Evolutionary conservation across 257 asterid species (phyloP), one percentile per base, ranked within the genome.

Genomic region (Knoxia roxburghii): DNA sequence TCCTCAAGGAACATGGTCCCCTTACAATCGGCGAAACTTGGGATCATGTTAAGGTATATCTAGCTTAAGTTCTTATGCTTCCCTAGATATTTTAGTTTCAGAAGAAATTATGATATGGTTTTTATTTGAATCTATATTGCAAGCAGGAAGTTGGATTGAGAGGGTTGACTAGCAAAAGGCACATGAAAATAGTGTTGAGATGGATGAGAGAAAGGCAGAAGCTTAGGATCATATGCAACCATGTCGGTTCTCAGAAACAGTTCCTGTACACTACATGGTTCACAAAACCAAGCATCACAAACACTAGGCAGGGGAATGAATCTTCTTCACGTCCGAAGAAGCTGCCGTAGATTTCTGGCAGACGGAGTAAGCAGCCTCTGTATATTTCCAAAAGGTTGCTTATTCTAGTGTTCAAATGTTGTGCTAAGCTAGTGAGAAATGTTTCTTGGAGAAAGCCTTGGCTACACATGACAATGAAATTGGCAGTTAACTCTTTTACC

Each of bases 161-260:
- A 81, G 93, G 95, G 2, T 81, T 90, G 53, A 50, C 85, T 2
- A 81, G 95, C 86, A 88, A 88, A 80, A 80, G 95, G 75, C 96
- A 88, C 79, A 88, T 90, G 97, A 90, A 90, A 73, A 77, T 88
- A 67, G 85, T 90, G 3, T 66, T 88, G 79, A 86, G 95, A 83
- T 88, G 97, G 96, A 88, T 90, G 97, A 77, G 89, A 69, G 95
- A 90, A 79, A 81, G 97, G 69, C 97, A 88, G 82, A 88, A 82
- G 82, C 73, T 90, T 33, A 83, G 81, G 81, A 73, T 75, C 65
- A 76, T 88, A 57, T 88, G 97, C 96, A 86, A 87, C 74, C 95
- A 86, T 67, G 82, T 88, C 51, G 97, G 96, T 24, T 88, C 96
- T 13, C 70, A 73, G 78, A 90, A 90, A 78, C 95, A 83, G 56